Percentiles rank a stretch among this genome's conserved stretches.
phyloP scores from a whole-genome alignment of 768 basidiomycete genomes.

The Leccinellum albellum region DNA sequence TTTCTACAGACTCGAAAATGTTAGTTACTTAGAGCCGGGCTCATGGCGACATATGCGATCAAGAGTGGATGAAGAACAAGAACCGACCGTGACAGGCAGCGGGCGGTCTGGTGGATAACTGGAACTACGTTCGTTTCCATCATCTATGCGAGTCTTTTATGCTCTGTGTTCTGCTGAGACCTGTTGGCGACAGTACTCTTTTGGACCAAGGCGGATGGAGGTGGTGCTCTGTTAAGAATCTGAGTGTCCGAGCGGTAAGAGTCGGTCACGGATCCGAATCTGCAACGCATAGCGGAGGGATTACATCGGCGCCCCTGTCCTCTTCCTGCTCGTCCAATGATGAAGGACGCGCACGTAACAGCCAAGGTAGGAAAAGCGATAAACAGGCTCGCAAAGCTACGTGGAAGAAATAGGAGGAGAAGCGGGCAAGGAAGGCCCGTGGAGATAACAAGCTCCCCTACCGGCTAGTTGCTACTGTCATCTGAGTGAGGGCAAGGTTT shows the following conservation, averaged over 20 bases:
- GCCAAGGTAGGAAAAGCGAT: neutral
- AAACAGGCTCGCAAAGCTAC: neutral
- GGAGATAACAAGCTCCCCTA: slow-evolving; percentile 20
- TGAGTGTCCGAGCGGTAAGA: slow-evolving; percentile 26
- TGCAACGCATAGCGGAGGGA: slow-evolving; percentile 15
- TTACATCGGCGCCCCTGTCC: slow-evolving; percentile 9
- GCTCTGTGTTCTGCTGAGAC: neutral
- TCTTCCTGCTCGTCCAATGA: neutral
- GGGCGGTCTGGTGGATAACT: slow-evolving; percentile 41
- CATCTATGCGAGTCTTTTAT: neutral
- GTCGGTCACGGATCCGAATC: slow-evolving; percentile 17
- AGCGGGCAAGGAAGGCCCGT: slow-evolving; percentile 13
- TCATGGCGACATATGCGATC: slow-evolving; percentile 14
- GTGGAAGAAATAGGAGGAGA: neutral
- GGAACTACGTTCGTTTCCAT: slow-evolving; percentile 52
- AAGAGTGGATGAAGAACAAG: slow-evolving; percentile 31
- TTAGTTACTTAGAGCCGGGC: slow-evolving; percentile 14
- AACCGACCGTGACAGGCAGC: slow-evolving; percentile 39
- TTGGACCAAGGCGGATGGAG: slow-evolving; percentile 43
- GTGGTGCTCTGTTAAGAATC: slow-evolving; percentile 34
- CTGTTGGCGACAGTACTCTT: slow-evolving; percentile 41
- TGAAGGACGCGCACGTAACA: neutral
- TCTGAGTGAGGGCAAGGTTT: too few species aligned
- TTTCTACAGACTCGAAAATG: too few species aligned
- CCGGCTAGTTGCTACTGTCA: slow-evolving; percentile 15